Evolutionary conservation across 768 basidiomycete genomes (phyloP).

Genomic region (Solioccasus polychromus): DNA sequence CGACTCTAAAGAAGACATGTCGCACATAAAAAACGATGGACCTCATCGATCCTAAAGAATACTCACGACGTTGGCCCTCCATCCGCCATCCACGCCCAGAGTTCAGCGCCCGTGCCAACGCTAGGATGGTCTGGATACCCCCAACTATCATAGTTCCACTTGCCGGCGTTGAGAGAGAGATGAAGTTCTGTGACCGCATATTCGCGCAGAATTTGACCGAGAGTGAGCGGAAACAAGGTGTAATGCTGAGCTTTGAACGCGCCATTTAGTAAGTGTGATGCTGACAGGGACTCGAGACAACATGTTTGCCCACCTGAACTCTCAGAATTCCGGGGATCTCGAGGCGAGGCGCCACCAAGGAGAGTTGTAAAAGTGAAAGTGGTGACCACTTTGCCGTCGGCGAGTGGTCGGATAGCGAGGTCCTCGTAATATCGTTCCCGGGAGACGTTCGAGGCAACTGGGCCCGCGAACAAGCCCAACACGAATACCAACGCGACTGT

Average conservation of each 20-base stretch:
- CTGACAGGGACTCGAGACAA: background rate
- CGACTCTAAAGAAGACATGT: conserved; percentile 44
- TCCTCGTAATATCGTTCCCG: conserved; percentile 45
- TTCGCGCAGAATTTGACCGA: conserved; percentile 84
- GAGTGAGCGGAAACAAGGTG: conserved; percentile 77
- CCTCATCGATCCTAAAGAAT: background rate
- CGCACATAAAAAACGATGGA: background rate
- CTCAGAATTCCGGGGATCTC: conserved; percentile 50
- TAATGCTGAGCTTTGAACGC: conserved; percentile 71
- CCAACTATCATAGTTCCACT: conserved; percentile 87
- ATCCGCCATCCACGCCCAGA: conserved; percentile 92
- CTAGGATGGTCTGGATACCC: conserved; percentile 74
- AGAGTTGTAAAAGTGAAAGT: conserved; percentile 78
- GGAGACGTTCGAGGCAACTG: conserved; percentile 1
- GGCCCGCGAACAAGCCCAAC: conserved; percentile 9
- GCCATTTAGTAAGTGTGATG: background rate
- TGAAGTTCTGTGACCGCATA: conserved; percentile 88
- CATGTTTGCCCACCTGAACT: conserved; percentile 46
- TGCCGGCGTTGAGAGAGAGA: conserved; percentile 86
- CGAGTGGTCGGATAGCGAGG: conserved; percentile 56
- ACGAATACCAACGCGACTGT: conserved; percentile 1
- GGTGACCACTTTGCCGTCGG: conserved; percentile 80
- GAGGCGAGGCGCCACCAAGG: conserved; percentile 49
- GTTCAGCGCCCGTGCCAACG: conserved; percentile 82
- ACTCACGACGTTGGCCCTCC: conserved; percentile 49